Conservation (phyloP, 192 early-diverging fungal species). For the Coemansia reversa region DNA sequence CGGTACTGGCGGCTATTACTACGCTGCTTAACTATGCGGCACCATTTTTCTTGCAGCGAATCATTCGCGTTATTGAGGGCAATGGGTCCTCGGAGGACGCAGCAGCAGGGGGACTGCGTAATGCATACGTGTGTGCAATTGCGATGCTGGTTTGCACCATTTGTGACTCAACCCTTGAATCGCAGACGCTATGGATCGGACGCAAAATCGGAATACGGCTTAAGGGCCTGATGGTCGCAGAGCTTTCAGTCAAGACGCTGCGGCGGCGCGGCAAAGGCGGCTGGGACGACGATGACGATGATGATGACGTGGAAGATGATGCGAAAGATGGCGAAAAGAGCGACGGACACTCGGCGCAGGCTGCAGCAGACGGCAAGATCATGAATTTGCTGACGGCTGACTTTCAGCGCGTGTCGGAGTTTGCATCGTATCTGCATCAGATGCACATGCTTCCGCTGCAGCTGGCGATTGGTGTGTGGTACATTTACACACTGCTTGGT, state of each 20-base stretch:
- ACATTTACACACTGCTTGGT: slow-evolving; percentile 78
- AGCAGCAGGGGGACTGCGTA: slow-evolving; percentile 1
- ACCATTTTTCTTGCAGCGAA: slow-evolving; percentile 63
- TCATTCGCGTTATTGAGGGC: slow-evolving; percentile 52
- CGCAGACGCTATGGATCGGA: slow-evolving; percentile 67
- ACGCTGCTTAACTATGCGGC: slow-evolving; percentile 51
- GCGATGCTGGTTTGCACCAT: slow-evolving; percentile 58
- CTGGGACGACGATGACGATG: slow-evolving; percentile 22
- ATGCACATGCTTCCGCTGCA: slow-evolving; percentile 66
- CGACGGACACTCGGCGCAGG: slow-evolving; percentile 59
- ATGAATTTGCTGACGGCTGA: slow-evolving; percentile 77
- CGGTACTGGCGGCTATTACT: slow-evolving; percentile 38
- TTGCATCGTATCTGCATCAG: slow-evolving; percentile 59
- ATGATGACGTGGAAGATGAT: slow-evolving; percentile 6
- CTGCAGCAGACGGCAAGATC: slow-evolving; percentile 62
- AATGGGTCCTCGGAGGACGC: slow-evolving; percentile 6
- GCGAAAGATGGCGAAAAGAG: slow-evolving; percentile 21
- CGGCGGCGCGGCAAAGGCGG: slow-evolving; percentile 57
- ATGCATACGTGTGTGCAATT: slow-evolving; percentile 55
- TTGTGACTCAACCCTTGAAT: slow-evolving; percentile 36
- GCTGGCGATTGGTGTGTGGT: slow-evolving; percentile 64
- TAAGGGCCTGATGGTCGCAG: slow-evolving; percentile 62
- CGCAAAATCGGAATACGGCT: slow-evolving; percentile 63
- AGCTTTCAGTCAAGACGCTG: slow-evolving; percentile 67
- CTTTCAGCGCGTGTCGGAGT: slow-evolving; percentile 62